Percentiles rank a stretch among this genome's conserved stretches.
Evolutionary conservation across 805 yeast species (phyloP).

Genomic region (Sugiyamaella chiloensis): DNA sequence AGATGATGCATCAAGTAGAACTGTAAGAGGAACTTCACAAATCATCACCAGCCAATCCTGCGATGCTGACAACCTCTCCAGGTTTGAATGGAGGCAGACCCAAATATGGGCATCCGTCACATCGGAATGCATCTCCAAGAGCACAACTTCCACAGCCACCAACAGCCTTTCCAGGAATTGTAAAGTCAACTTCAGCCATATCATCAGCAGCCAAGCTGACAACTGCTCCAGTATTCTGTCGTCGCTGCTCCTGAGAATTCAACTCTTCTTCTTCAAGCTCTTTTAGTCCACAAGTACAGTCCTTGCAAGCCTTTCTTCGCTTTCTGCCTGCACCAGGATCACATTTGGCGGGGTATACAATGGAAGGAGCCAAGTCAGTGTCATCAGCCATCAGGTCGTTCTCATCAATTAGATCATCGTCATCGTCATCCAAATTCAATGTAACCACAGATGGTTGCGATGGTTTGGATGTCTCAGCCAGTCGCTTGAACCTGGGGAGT

Average conservation of each 20-base stretch:
- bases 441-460: conserved; percentile 43
- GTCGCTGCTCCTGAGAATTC: conserved; percentile 44
- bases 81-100: conserved; percentile 99
- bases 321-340: conserved; percentile 46
- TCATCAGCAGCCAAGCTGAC: conserved; percentile 63
- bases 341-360: conserved; percentile 59
- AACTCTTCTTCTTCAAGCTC: conserved; percentile 64
- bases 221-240: conserved; percentile 48
- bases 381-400: conserved; percentile 50
- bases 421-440: conserved; percentile 41
- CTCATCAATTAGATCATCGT: conserved; percentile 55
- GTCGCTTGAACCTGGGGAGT: conserved; percentile 27
- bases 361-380: conserved; percentile 31
- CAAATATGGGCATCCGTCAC: conserved; percentile 96
- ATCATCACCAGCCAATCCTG: conserved; percentile 63
- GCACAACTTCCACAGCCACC: conserved; percentile 98
- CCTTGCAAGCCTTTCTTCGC: conserved; percentile 94
- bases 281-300: conserved; percentile 94
- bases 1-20: too few species aligned
- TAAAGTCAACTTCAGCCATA: conserved; percentile 87
- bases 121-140: conserved; percentile 95
- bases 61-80: conserved; percentile 82
- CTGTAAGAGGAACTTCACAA: too few species aligned
- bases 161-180: conserved; percentile 86
- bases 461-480: conserved; percentile 30